Evolutionary conservation across 75 land plant species (phyloP).

Genomic region (Larix kaempferi): DNA sequence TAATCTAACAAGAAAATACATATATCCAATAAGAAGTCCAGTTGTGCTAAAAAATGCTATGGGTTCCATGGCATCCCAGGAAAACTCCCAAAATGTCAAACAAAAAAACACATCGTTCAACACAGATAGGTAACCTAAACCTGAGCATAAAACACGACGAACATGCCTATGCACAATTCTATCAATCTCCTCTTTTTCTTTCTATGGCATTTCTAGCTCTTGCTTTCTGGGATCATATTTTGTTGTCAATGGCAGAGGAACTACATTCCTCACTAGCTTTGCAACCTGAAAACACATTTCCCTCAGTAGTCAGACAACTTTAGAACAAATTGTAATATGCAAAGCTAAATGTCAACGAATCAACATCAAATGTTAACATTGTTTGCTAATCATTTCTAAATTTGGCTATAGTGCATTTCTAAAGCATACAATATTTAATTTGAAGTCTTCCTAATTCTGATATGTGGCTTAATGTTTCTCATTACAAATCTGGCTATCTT

Average conservation of each 20-base stretch:
- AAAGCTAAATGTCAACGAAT: neutral
- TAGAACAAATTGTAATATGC: neutral
- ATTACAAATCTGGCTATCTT: too few relatives aligned
- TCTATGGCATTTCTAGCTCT: conserved; percentile 41
- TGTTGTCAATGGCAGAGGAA: conserved; percentile 44
- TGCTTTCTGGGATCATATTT: conserved; percentile 51
- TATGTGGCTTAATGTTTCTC: too few relatives aligned
- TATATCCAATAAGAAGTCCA: conserved; percentile 54
- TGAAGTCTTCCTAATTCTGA: too few relatives aligned
- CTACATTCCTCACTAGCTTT: conserved; percentile 44
- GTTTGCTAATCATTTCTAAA: neutral
- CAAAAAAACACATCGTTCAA: conserved; percentile 50
- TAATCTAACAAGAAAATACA: conserved; percentile 60
- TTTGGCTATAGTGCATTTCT: too few relatives aligned
- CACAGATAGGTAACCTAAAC: conserved; percentile 30
- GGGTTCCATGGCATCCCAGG: conserved; percentile 92
- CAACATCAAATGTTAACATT: neutral
- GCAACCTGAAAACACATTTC: conserved; percentile 37
- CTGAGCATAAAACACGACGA: conserved; percentile 53
- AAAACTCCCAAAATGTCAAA: conserved; percentile 82
- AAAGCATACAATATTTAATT: too few relatives aligned
- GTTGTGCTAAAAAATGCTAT: conserved; percentile 71
- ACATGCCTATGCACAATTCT: conserved; percentile 59
- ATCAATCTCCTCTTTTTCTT: conserved; percentile 62
- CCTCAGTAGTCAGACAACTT: neutral